A percentile compares a stretch with the other conserved stretches of the same genome.
Evolutionary conservation across 352 stramenopile species (phyloP).

Genomic region (Phytophthora crassamura): DNA sequence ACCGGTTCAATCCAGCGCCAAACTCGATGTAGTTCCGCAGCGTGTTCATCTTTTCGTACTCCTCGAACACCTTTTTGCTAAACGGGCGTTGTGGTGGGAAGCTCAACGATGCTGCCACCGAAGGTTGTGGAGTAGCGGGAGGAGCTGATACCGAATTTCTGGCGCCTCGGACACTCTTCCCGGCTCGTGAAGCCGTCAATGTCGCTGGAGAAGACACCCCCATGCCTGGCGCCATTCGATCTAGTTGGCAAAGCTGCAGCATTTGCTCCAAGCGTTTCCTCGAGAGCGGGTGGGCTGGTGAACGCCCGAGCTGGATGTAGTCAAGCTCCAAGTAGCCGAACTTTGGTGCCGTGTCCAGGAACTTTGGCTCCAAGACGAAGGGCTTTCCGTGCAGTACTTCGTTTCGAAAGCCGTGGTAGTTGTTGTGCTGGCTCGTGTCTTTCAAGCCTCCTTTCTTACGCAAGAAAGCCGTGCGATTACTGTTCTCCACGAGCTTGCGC

Average conservation of each 20-base stretch:
- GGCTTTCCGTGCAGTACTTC: slow-evolving; percentile 76
- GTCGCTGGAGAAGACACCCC: slow-evolving; percentile 13
- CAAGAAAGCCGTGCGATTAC: slow-evolving; percentile 76
- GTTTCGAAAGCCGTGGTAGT: slow-evolving; percentile 82
- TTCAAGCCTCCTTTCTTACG: slow-evolving; percentile 69
- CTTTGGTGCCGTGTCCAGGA: slow-evolving; percentile 69
- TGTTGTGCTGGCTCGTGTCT: slow-evolving; percentile 77
- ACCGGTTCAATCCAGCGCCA: slow-evolving; percentile 53
- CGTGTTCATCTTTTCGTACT: slow-evolving; percentile 73
- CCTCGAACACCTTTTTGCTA: slow-evolving; percentile 51
- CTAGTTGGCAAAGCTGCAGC: slow-evolving; percentile 60
- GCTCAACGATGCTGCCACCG: slow-evolving; percentile 2
- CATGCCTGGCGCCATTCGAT: slow-evolving; percentile 54
- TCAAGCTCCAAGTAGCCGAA: slow-evolving; percentile 83
- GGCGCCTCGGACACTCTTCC: slow-evolving; percentile 1
- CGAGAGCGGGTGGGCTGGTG: slow-evolving; percentile 49
- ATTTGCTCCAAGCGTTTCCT: slow-evolving; percentile 75
- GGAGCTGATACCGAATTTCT: slow-evolving; percentile 13
- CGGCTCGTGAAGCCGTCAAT: neutral
- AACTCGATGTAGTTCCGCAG: slow-evolving; percentile 70
- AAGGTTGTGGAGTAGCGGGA: neutral
- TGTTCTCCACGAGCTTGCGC: slow-evolving; percentile 82
- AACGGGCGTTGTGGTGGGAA: slow-evolving; percentile 54
- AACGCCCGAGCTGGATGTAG: slow-evolving; percentile 66
- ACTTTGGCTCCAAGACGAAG: slow-evolving; percentile 54